Percentiles rank a stretch among this genome's conserved stretches.
Conservation (phyloP, 2,329 filamentous ascomycete species). For the Rhynchosporium graminicola region DNA sequence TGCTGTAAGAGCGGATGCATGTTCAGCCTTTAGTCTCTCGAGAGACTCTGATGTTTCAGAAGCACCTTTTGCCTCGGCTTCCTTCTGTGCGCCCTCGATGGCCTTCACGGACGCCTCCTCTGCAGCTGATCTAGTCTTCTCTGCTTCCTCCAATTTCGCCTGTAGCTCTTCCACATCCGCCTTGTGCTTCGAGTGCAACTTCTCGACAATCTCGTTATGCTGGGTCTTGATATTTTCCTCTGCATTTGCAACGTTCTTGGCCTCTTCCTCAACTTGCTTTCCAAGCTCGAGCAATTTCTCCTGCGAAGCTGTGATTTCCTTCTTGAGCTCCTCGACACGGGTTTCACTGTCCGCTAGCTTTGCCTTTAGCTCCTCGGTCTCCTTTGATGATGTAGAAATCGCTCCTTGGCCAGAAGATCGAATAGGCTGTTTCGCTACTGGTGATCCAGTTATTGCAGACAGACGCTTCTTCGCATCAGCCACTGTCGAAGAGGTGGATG, state of each 20-base stretch:
- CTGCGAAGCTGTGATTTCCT: conserved; percentile 56
- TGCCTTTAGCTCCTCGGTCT: conserved; percentile 60
- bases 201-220: conserved; percentile 50
- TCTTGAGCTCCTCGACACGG: conserved; percentile 58
- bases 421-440: conserved; percentile 45
- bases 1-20: conserved; percentile 30
- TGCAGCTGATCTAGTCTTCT: conserved; percentile 29
- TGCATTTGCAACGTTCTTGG: conserved; percentile 42
- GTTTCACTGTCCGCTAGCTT: conserved; percentile 60
- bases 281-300: conserved; percentile 57
- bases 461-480: conserved; percentile 59
- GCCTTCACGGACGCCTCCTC: conserved; percentile 37
- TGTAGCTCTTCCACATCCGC: conserved; percentile 34
- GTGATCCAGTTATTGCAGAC: conserved; percentile 49
- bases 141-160: conserved; percentile 35
- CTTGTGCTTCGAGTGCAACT: conserved; percentile 35
- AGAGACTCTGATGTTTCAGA: conserved; percentile 46
- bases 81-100: conserved; percentile 38
- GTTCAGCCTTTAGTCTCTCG: conserved; percentile 47
- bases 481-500: conserved; percentile 42
- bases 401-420: conserved; percentile 35
- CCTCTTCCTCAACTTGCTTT: conserved; percentile 50
- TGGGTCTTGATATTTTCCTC: conserved; percentile 47
- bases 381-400: conserved; percentile 47
- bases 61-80: conserved; percentile 32